Evolutionary conservation across 345 rosid species (phyloP).

Genomic region (Heritiera fomes): DNA sequence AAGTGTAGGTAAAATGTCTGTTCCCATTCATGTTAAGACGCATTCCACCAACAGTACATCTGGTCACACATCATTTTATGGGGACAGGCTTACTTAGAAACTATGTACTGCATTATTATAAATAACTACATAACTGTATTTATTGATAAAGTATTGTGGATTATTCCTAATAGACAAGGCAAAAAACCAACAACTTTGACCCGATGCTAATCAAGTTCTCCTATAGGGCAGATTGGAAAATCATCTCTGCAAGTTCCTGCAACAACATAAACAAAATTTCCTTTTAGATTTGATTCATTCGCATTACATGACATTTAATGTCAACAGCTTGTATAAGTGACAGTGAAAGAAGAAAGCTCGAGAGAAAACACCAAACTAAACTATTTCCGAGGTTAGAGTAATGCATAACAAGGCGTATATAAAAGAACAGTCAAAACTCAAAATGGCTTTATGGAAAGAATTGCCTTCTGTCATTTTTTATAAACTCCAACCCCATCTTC

Average conservation of each 20-base stretch:
- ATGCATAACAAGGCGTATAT: not conserved
- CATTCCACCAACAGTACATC: not conserved
- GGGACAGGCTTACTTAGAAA: not conserved
- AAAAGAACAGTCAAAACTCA: not conserved
- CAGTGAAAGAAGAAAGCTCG: not conserved
- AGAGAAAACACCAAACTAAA: not conserved
- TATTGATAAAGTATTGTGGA: not conserved
- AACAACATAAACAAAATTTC: constrained; percentile 17
- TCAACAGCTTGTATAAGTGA: not conserved
- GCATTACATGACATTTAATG: not conserved
- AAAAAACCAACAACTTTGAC: no score
- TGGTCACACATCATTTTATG: not conserved
- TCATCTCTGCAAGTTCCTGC: constrained; percentile 98
- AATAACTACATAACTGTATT: not conserved
- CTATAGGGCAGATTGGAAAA: constrained; percentile 66
- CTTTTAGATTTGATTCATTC: constrained; percentile 11
- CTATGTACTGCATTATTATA: not conserved
- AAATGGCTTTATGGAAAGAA: no score
- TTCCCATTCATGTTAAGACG: not conserved
- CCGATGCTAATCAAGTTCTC: not conserved
- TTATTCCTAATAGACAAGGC: not conserved
- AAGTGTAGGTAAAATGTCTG: not conserved
- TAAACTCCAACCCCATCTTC: no score
- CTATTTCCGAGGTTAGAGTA: not conserved
- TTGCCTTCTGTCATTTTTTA: no score